phyloP scores from a whole-genome alignment of 768 basidiomycete species.

The Boletellus ananas region DNA sequence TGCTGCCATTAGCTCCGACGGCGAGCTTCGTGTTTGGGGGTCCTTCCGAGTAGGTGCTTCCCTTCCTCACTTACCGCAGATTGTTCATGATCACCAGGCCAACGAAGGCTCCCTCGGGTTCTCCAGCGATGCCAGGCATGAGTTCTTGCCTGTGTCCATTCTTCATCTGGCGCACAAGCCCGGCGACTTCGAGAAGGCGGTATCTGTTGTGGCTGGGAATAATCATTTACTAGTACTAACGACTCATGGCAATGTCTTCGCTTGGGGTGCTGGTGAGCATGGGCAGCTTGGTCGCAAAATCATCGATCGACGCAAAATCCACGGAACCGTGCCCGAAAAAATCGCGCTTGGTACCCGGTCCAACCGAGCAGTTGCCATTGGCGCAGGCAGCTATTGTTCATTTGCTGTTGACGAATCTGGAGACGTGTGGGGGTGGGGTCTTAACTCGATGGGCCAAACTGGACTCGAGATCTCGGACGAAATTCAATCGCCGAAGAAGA shows the following conservation, averaged over 20 bases:
- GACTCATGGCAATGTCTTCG: conserved; percentile 80
- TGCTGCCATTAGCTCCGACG: conserved; percentile 75
- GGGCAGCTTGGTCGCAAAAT: conserved; percentile 90
- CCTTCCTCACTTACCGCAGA: background rate
- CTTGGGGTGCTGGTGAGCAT: conserved; percentile 90
- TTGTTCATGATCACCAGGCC: conserved; percentile 39
- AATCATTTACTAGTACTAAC: conserved; percentile 91
- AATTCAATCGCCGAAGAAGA: conserved; percentile 60
- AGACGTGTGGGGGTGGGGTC: conserved; percentile 92
- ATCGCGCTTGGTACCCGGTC: conserved; percentile 68
- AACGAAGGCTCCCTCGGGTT: conserved; percentile 86
- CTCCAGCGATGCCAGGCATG: conserved; percentile 58
- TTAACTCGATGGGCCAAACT: conserved; percentile 85
- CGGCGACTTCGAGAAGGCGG: conserved; percentile 66
- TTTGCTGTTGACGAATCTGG: conserved; percentile 87
- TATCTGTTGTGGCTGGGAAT: conserved; percentile 73
- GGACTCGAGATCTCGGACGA: conserved; percentile 54
- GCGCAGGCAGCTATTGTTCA: conserved; percentile 81
- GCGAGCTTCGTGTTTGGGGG: conserved; percentile 84
- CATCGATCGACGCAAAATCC: conserved; percentile 81
- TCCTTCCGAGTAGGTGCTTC: conserved; percentile 71
- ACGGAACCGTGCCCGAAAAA: conserved; percentile 86
- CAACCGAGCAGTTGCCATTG: conserved; percentile 64
- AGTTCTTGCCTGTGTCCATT: conserved; percentile 60
- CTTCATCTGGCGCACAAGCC: conserved; percentile 58